Conservation (phyloP, 352 stramenopile species). For the Globisporangium splendens region DNA sequence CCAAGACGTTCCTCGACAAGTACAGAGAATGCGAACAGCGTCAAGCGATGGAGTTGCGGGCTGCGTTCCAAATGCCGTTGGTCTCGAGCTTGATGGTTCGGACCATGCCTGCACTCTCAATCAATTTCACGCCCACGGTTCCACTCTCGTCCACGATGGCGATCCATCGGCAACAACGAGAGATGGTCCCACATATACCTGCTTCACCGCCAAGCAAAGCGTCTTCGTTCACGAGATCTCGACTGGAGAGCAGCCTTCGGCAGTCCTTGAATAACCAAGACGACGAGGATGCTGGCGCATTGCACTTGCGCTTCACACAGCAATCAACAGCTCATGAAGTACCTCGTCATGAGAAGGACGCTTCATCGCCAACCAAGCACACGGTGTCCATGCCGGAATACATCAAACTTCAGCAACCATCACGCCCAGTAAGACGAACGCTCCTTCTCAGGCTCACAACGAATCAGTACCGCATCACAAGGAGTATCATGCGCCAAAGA, state of each 20-base stretch:
- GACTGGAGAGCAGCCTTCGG: slow-evolving; percentile 15
- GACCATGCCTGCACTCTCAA: neutral
- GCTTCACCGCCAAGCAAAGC: neutral
- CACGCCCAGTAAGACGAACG: too few relatives aligned
- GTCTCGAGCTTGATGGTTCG: slow-evolving; percentile 7
- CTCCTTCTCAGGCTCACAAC: too few relatives aligned
- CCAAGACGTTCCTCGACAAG: slow-evolving; percentile 40
- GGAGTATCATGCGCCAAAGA: slow-evolving; percentile 19
- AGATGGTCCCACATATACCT: neutral
- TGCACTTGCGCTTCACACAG: neutral
- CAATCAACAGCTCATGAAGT: neutral
- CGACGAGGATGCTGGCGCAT: slow-evolving; percentile 4
- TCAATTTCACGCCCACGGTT: neutral
- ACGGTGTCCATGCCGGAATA: neutral
- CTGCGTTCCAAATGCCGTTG: slow-evolving; percentile 7
- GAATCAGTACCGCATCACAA: neutral
- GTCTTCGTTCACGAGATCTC: slow-evolving; percentile 4
- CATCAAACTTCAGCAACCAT: neutral
- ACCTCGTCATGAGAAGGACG: neutral
- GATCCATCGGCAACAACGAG: slow-evolving; percentile 1
- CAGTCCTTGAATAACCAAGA: slow-evolving; percentile 13
- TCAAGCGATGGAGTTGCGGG: slow-evolving; percentile 14
- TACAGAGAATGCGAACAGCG: slow-evolving; percentile 43
- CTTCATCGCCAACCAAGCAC: neutral
- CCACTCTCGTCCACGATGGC: neutral